A percentile compares a stretch with the other conserved stretches of the same genome.
These are phyloP conservation scores for Exidia glandulosa DNA, from an alignment of 768 basidiomycete species.

Conservation along the genomic window DNA sequence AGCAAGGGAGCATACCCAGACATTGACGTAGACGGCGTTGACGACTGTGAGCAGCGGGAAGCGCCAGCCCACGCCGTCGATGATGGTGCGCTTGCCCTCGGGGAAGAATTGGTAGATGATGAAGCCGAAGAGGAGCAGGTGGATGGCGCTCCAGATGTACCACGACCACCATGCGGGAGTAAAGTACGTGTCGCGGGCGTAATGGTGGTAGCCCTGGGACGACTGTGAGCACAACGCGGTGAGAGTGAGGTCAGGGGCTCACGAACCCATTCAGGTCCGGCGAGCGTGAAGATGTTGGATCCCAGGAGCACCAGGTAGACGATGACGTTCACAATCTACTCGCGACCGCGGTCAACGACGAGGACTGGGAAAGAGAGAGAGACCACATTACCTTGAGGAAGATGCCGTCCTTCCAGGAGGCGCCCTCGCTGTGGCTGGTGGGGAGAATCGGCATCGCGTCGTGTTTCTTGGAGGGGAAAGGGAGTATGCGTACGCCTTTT, in stretches of 20 bases:
- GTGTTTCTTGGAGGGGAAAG: background rate
- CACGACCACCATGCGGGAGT: conserved; percentile 28
- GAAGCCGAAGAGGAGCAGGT: conserved; percentile 31
- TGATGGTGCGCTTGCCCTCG: conserved; percentile 21
- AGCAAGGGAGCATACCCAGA: conserved; percentile 29
- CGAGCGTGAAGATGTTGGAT: conserved; percentile 23
- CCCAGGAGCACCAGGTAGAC: conserved; percentile 23
- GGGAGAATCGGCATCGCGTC: background rate
- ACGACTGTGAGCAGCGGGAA: conserved; percentile 30
- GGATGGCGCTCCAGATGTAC: conserved; percentile 26
- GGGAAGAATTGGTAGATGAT: conserved; percentile 20
- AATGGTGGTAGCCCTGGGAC: conserved; percentile 6
- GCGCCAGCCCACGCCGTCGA: conserved; percentile 30
- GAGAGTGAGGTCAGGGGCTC: background rate
- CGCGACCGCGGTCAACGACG: background rate
- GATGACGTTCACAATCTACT: conserved; percentile 21
- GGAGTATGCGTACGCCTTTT: background rate
- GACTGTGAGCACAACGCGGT: background rate
- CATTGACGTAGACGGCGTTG: conserved; percentile 30
- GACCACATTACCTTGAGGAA: conserved; percentile 19
- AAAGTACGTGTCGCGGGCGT: conserved; percentile 27
- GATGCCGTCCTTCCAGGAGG: conserved; percentile 23
- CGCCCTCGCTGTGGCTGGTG: background rate
- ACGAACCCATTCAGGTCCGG: conserved; percentile 31
- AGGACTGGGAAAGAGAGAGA: background rate